Base-by-base conservation (phyloP, 1,139 yeast genomes). In the Kodamaea derodonti region DNA sequence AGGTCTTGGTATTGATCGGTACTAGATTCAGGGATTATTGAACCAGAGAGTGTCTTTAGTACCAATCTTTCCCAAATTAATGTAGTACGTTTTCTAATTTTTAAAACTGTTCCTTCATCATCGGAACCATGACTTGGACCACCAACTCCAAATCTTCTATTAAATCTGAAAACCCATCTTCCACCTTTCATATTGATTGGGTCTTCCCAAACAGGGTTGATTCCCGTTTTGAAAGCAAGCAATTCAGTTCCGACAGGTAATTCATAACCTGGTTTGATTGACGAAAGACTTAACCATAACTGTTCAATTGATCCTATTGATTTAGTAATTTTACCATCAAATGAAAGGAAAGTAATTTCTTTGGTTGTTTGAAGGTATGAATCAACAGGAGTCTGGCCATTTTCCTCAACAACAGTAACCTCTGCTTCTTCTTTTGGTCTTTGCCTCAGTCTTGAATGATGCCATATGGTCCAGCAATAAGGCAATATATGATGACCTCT, bases 121-220 rank as follows among this genome's bases (percentile, higher is more conserved):
- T 16, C 16, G 5, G 35, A 18, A 41, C 46, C 34, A 31, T 25
- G 24, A 31, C 33, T 24, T 33, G 48, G 32, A 42, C 42, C n/a
- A 16, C 35, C 30, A 26, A 35, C 27, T 34, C 40, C 48, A 20
- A 42, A 39, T 4, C 68, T 55, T 38, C 71, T 61, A 43, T 54
- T 56, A 49, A 78, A 68, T 40, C 80, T 64, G 46, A 77, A 71
- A 24, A 75, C 72, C 85, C 85, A 80, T 47, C 84, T 66, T 3
- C 87, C 87, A 27, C 86, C 86, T 35, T 68, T 62, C 31, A 70
- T 58, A 50, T 80, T 80, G 37, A 69, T 63, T 2, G 85, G 83
- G 49, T 80, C 86, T 52, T 80, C 86, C 84, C 86, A 80, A 38
- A 78, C 76, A 14, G 87, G 87, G 48, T 74, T 75, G 29, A 80